phyloP scores from a whole-genome alignment of 805 yeast genomes.

The Sugiyamaella chiloensis region DNA sequence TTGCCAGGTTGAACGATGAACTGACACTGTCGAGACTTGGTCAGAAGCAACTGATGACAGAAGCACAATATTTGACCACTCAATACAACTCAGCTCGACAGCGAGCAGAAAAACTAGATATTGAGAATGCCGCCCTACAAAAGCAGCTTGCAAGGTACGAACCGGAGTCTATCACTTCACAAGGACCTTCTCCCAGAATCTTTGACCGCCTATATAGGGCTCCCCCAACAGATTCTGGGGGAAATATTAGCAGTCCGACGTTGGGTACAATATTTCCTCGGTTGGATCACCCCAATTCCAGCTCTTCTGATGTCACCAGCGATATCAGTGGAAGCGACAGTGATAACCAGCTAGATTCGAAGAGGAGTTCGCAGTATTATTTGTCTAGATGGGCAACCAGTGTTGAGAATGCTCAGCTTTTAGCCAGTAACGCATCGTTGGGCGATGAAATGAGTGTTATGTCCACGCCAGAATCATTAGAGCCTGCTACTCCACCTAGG shows the following conservation, averaged over 20 bases:
- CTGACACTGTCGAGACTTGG: conserved; percentile 10
- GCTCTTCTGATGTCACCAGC: background rate
- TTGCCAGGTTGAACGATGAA: conserved; percentile 10
- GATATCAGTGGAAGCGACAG: background rate
- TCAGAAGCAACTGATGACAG: conserved; percentile 20
- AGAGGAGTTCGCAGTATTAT: conserved; percentile 1
- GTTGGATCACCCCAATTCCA: background rate
- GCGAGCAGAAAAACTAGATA: background rate
- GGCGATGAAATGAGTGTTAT: background rate
- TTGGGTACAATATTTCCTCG: no score
- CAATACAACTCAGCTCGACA: conserved; percentile 19
- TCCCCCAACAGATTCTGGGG: background rate
- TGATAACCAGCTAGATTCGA: background rate
- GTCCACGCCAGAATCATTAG: background rate
- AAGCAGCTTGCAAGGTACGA: background rate
- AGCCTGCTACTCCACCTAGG: background rate
- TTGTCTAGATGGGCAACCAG: background rate
- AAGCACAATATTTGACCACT: conserved; percentile 21
- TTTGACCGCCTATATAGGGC: background rate
- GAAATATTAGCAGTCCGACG: background rate
- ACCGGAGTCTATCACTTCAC: background rate
- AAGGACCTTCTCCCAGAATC: background rate
- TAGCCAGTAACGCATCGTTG: background rate
- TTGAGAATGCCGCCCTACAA: background rate
- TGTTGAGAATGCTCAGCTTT: background rate